Evolutionary conservation across 331 rosid genomes (phyloP), one percentile per base, ranked within the genome.

Genomic region (Erythrophleum ivorense): DNA sequence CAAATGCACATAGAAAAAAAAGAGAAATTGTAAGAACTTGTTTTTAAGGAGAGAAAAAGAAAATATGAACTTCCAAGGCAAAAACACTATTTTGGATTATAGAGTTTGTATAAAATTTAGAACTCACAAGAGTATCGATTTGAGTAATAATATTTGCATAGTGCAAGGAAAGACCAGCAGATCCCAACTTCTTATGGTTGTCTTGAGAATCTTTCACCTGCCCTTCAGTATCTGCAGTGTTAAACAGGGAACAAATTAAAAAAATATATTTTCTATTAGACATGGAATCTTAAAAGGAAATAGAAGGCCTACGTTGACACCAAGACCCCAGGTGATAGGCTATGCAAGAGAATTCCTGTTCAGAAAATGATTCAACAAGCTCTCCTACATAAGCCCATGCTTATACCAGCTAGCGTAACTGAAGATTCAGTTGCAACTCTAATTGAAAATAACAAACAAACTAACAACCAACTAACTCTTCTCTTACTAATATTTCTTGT

Each of bases 121-220:
- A 73, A 93, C 99, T 91, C 84, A 95, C 99, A 76, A 95, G 88
- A 77, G 94, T 89, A 81, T 95, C 99, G 31, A 95, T 88, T 89
- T 95, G 99, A 60, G 94, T 81, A 84, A 95, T 89, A 83, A 95
- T 89, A 81, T 89, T 91, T 69, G 99, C 98, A 82, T 91, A 95
- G 89, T 95, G 99, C 92, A 95, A 88, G 45, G 97, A 97, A 59
- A 95, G 98, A 85, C 99, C 98, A 62, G 94, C 94, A 75, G 92
- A 87, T 46, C 98, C 99, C 89, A 95, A 77, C 89, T 84, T 94
- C 74, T 86, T 88, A 46, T 87, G 86, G 86, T 80, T 88, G 76
- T 64, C 87, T 45, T 83, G 93, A 79, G 90, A 83, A 67, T 88
- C 90, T 80, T 85, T 86, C 31, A 59, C 83, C 29, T 84, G 85